These are phyloP conservation scores for Penicillium psychrofluorescens DNA, from an alignment of 495 filamentous ascomycete species.

Conservation along the genomic window DNA sequence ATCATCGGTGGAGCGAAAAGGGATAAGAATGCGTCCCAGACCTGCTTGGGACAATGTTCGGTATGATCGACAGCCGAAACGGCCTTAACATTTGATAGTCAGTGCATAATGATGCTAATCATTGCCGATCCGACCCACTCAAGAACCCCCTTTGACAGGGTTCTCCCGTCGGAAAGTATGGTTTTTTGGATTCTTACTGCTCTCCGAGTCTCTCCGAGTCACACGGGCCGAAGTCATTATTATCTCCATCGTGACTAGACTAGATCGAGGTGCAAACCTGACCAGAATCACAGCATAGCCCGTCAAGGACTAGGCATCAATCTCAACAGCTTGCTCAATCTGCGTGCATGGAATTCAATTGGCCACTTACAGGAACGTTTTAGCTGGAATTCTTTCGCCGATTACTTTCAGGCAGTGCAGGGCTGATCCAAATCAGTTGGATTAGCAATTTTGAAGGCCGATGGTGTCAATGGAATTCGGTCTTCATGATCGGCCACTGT, in stretches of 20 bases:
- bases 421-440: too few relatives aligned
- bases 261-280: too few relatives aligned
- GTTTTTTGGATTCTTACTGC: neutral
- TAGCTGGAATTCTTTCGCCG: too few relatives aligned
- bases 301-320: conserved; percentile 5
- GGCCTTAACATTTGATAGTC: neutral
- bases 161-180: neutral
- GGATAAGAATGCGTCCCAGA: conserved; percentile 10
- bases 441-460: too few relatives aligned
- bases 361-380: too few relatives aligned
- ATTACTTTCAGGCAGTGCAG: too few relatives aligned
- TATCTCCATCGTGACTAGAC: too few relatives aligned
- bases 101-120: neutral
- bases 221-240: too few relatives aligned
- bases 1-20: conserved; percentile 12
- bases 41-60: conserved; percentile 11
- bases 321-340: too few relatives aligned
- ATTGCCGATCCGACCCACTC: conserved; percentile 15
- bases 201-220: neutral
- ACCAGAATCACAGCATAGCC: neutral
- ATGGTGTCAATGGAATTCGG: too few relatives aligned
- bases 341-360: too few relatives aligned
- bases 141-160: conserved; percentile 5
- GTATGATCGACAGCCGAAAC: conserved; percentile 19
- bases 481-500: too few relatives aligned